These are phyloP conservation scores for Aphanomyces astaci DNA, from an alignment of 352 stramenopile species.

Conservation along the genomic window DNA sequence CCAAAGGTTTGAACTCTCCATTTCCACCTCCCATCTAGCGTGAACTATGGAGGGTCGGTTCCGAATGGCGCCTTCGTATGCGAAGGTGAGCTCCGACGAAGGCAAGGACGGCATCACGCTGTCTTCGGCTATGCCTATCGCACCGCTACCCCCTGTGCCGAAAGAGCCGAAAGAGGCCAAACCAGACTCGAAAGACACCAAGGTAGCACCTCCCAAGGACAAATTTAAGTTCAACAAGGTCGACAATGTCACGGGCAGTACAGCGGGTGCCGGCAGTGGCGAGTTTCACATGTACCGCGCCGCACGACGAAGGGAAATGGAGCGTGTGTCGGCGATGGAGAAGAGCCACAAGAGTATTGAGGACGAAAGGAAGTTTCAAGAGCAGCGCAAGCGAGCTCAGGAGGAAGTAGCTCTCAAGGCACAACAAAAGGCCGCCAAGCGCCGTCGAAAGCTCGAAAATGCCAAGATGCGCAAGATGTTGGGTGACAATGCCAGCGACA, in stretches of 20 bases:
- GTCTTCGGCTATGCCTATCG: background rate
- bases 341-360: slow-evolving; percentile 58
- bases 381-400: slow-evolving; percentile 49
- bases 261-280: slow-evolving; percentile 88
- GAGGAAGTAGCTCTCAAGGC: slow-evolving; percentile 61
- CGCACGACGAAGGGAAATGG: slow-evolving; percentile 85
- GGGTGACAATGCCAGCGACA: slow-evolving; percentile 12
- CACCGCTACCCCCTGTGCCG: background rate
- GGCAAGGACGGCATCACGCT: background rate
- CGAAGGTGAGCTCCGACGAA: background rate
- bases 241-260: slow-evolving; percentile 93
- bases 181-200: background rate
- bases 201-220: slow-evolving; percentile 6
- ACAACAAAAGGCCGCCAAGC: slow-evolving; percentile 69
- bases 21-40: background rate
- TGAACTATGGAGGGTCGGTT: background rate
- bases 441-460: slow-evolving; percentile 62
- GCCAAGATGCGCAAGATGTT: slow-evolving; percentile 33
- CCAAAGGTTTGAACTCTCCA: background rate
- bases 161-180: background rate
- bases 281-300: slow-evolving; percentile 97
- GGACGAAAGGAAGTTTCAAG: slow-evolving; percentile 57
- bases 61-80: background rate
- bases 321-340: slow-evolving; percentile 87
- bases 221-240: slow-evolving; percentile 71